Base-by-base conservation (phyloP, 2,329 filamentous ascomycete species). In the Purpureocillium lavendulum region DNA sequence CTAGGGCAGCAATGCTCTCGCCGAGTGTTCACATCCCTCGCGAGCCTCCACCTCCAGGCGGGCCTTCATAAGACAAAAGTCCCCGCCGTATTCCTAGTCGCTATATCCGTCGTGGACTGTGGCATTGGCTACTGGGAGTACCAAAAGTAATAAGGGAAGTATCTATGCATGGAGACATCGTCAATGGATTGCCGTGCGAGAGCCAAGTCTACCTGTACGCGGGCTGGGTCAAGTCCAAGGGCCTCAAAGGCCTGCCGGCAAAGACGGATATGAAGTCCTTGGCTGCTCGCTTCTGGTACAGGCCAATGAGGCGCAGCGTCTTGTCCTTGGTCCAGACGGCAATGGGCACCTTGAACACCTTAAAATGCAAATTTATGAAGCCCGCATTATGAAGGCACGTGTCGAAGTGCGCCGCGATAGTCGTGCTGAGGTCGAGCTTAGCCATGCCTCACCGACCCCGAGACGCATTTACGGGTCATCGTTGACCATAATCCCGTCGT, bases 101-200 rank as follows among this genome's bases (percentile, higher is more conserved):
- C n/a, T n/a, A n/a, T n/a, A n/a, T n/a, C n/a, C n/a, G n/a, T n/a
- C n/a, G n/a, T n/a, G n/a, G n/a, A n/a, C n/a, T n/a, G n/a, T n/a
- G n/a, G n/a, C n/a, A n/a, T n/a, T n/a, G 45, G 43, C 40, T 64
- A 64, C 43, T 65, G 61, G 8, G 56, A 61, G 49, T 56, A 62
- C 40, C 63, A 52, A 36, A 60, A 59, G 33, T 63, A 56, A 21
- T 61, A 55, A 33, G 59, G 57, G 13, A 64, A 40, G 35, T 60
- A 61, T 6, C 55, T 54, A 42, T 65, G 62, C 9, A 61, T 49
- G 10, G 42, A 41, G 17, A 35, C 39, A 37, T 60, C 54, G n/a
- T 41, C 39, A n/a, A 58, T 36, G 1, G 48, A 51, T 35, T 47
- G 56, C 10, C 49, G 51, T 14, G 53, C 49, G 3, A 44, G 36